Base-by-base conservation (phyloP, 2,329 filamentous ascomycete species). In the Aureobasidium sp. region DNA sequence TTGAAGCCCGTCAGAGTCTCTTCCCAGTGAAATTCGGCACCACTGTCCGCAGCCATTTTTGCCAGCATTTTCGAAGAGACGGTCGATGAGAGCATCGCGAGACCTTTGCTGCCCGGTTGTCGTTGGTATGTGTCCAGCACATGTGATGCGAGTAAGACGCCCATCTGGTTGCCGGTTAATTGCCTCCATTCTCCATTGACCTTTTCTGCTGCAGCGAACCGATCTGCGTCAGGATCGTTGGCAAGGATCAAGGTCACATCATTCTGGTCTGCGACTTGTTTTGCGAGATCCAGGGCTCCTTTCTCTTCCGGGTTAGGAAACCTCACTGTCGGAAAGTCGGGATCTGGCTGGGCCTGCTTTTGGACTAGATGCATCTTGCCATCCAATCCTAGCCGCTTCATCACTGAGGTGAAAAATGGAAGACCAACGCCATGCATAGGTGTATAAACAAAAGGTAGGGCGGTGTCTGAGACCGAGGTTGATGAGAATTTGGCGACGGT, bases 1-100 rank as follows among this genome's bases (percentile, higher is more conserved):
- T 85, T 85, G 69, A 85, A 85, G 1, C 81, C 81, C 0, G 81
- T 85, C 25, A 85, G 66, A 0, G 81, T 83, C 60, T 84, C 81
- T 55, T 74, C 70, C 61, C 79, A 82, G 47, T 75, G 68, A 57
- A 83, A 78, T 2, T 76, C 77, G 63, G 78, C 76, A 17, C 72
- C 68, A 30, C 29, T 30, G 14, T 24, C 41, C 24, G 68, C 62
- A 1, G 79, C 79, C 68, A 84, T 77, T 22, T 73, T 73, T 10
- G 73, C 69, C 1, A 85, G 71, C 79, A 84, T 84, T n/a, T 76
- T 72, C 0, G 78, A 81, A 2, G 80, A 83, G 2, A 85, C 81
- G 0, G 81, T 79, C 2, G 79, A 81, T n/a, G 77, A 79, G 1
- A 85, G 67, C 70, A 84, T 79, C 2, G 74, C 76, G 3, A 79